A percentile compares a stretch with the other conserved stretches of the same genome.
Evolutionary conservation across 2,329 filamentous ascomycete genomes (phyloP).

Genomic region (Exophiala spinifera): DNA sequence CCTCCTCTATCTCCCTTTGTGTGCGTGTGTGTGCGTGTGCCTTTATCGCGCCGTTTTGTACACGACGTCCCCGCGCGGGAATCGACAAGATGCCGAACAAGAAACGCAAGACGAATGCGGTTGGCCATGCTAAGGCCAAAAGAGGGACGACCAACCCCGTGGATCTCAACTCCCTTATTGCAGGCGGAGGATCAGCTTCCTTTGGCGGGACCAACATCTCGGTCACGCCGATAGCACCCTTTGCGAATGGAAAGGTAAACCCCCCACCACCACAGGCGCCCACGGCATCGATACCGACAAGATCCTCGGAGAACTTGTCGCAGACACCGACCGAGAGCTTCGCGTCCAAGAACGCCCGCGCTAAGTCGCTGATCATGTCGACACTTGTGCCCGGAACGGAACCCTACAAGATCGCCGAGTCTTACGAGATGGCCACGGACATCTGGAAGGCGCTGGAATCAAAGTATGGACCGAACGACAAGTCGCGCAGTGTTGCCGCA

Average conservation of each 20-base stretch:
- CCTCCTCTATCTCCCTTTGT: too few species aligned
- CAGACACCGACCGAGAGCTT: slow-evolving; percentile 8
- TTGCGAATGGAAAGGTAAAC: too few species aligned
- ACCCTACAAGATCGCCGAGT: slow-evolving; percentile 26
- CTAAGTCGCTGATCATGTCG: slow-evolving; percentile 26
- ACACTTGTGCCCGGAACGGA: slow-evolving; percentile 25
- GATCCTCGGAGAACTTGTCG: too few species aligned
- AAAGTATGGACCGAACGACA: slow-evolving; percentile 18
- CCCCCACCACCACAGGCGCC: too few species aligned
- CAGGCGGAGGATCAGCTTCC: too few species aligned
- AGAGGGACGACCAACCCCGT: background rate
- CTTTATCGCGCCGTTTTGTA: too few species aligned
- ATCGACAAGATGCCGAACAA: background rate
- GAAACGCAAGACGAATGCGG: background rate
- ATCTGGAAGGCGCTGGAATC: slow-evolving; percentile 25
- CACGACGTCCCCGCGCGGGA: too few species aligned
- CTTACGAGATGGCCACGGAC: slow-evolving; percentile 21
- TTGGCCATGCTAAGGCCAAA: background rate
- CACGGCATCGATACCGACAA: too few species aligned
- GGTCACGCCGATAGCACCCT: too few species aligned
- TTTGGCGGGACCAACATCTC: too few species aligned
- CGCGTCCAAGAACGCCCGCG: slow-evolving; percentile 19
- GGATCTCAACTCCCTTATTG: too few species aligned
- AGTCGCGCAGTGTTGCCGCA: background rate
- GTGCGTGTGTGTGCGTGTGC: too few species aligned